Conservation (phyloP, 768 basidiomycete species). For the Lepiota subincarnata region DNA sequence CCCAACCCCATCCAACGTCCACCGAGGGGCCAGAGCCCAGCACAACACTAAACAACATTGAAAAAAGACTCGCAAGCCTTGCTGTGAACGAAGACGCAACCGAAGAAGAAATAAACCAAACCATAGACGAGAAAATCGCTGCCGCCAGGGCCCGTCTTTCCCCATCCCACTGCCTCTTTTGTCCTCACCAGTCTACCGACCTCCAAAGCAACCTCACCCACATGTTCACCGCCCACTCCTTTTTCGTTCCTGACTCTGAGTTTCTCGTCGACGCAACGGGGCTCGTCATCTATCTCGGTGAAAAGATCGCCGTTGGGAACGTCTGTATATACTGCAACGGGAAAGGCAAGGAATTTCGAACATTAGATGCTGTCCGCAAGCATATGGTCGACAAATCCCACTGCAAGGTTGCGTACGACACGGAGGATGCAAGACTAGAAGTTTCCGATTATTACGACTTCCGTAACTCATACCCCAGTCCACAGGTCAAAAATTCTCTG, state of each 20-base stretch:
- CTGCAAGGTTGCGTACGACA: constrained; percentile 92
- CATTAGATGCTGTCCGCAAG: constrained; percentile 82
- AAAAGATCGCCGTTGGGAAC: constrained; percentile 92
- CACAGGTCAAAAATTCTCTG: constrained; percentile 32
- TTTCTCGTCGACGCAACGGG: constrained; percentile 83
- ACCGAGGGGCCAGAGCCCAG: constrained; percentile 13
- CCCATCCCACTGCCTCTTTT: constrained; percentile 82
- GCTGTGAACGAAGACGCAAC: constrained; percentile 27
- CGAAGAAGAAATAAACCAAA: constrained; percentile 45
- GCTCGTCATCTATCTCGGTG: constrained; percentile 80
- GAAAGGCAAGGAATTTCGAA: constrained; percentile 75
- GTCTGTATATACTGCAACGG: constrained; percentile 90
- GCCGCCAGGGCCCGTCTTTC: constrained; percentile 63
- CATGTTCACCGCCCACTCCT: constrained; percentile 86
- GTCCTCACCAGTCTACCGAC: constrained; percentile 45
- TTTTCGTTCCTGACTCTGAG: constrained; percentile 94
- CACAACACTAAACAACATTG: constrained; percentile 12
- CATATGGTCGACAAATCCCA: constrained; percentile 97
- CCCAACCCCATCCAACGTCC: constrained; percentile 3
- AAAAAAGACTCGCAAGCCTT: constrained; percentile 13
- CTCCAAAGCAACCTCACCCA: constrained; percentile 72
- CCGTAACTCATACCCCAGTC: constrained; percentile 66
- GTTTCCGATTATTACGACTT: constrained; percentile 95
- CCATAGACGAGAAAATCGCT: constrained; percentile 74
- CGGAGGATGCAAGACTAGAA: constrained; percentile 76